Evolutionary conservation across 1,139 yeast species (phyloP), one percentile per base, ranked within the genome.

Genomic region (Hansenula sp.): DNA sequence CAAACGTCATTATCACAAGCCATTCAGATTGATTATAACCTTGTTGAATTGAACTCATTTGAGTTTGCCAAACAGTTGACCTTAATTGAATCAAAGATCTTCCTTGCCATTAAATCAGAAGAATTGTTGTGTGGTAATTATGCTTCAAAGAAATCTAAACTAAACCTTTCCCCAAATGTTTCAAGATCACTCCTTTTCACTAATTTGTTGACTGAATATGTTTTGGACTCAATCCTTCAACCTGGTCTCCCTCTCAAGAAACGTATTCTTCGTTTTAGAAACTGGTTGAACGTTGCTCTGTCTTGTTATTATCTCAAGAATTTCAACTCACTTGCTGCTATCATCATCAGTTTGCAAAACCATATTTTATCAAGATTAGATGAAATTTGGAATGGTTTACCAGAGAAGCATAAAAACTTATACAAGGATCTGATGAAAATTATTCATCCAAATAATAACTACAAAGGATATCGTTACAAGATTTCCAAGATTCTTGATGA

Each of bases 1-100:
- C 62, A 64, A 37, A 58, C 35, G 3, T 30, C 37, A 2, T 25
- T 48, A 3, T 36, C 44, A 8, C 34, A 27, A 3, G 32, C 14
- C 1, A 38, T 46, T 8, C 25, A 29, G 3, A 46, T 47, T 38
- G 68, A 62, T 33, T 48, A 82, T 31, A 73, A 76, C 52, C 59
- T 84, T 29, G 65, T 82, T 21, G 92, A 85, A 47, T 74, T 83
- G 52, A 88, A 86, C 56, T 83, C 95, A 0, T 66, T 81, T 46
- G 96, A 88, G 53, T 66, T 87, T 36, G 96, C 97, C 3, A 82
- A 82, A 55, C 97, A 89, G 57, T 67, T 90, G 45, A 86, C 96
- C 0, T 64, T 86, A 29, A 76, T 90, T 52, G 96, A 90, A 61
- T 79, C 86, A 8, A 74, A 71, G 36, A 73, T 89, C 36, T 87